Percentiles rank a stretch among this genome's conserved stretches.
Evolutionary conservation across 345 rosid species (phyloP).

Genomic region (Brassica juncea): DNA sequence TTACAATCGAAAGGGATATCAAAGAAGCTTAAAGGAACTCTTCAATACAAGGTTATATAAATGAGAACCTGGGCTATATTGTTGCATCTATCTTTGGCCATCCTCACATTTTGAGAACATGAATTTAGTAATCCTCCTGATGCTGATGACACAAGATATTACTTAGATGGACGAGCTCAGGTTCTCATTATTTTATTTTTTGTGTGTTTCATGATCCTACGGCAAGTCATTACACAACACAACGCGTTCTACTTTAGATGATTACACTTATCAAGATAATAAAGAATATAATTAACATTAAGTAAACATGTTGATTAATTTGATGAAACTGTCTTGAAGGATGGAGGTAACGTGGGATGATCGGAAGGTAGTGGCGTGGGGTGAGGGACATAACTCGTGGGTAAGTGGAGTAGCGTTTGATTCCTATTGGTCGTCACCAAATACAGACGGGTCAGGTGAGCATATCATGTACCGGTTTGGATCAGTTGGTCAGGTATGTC

Average conservation of each 20-base stretch:
- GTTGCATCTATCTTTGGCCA: too few relatives aligned
- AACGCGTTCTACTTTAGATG: slow-evolving; percentile 21
- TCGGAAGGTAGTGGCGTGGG: slow-evolving; percentile 98
- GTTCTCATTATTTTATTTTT: too few relatives aligned
- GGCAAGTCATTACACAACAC: slow-evolving; percentile 17
- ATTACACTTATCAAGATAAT: neutral
- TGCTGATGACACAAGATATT: too few relatives aligned
- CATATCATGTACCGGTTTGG: slow-evolving; percentile 93
- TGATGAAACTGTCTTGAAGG: slow-evolving; percentile 25
- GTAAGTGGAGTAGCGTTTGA: slow-evolving; percentile 99
- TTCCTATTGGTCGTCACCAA: slow-evolving; percentile 90
- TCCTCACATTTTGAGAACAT: too few relatives aligned
- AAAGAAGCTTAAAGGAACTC: too few relatives aligned
- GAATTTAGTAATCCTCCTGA: too few relatives aligned
- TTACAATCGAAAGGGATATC: too few relatives aligned
- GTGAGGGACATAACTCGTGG: slow-evolving; percentile 99
- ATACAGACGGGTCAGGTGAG: slow-evolving; percentile 82
- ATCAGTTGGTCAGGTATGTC: slow-evolving; percentile 95
- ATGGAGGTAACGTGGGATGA: slow-evolving; percentile 59
- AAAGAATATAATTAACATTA: neutral
- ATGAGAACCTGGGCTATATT: too few relatives aligned
- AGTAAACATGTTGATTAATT: neutral
- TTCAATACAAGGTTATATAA: too few relatives aligned
- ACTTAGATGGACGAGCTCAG: too few relatives aligned
- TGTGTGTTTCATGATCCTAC: too few relatives aligned